phyloP scores from a whole-genome alignment of 257 asterid genomes.

The Forsythia suspensa region DNA sequence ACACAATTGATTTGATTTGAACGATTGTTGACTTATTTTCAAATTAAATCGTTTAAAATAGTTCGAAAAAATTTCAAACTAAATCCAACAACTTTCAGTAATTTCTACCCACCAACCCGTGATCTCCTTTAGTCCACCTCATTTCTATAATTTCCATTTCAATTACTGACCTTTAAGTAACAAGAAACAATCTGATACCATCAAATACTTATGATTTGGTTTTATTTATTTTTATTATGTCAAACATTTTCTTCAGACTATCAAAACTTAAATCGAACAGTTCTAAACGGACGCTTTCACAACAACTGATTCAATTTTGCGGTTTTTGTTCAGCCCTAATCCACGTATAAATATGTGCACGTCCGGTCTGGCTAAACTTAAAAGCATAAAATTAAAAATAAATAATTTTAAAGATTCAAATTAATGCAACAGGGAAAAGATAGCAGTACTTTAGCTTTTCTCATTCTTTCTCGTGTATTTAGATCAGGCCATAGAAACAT shows the following conservation, averaged over 20 bases:
- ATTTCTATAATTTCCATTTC: not conserved
- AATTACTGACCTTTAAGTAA: too few species aligned
- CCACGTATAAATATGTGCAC: not conserved
- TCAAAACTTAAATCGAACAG: too few species aligned
- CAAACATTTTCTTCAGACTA: too few species aligned
- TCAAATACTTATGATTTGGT: not conserved
- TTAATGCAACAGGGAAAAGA: not conserved
- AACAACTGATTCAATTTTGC: not conserved
- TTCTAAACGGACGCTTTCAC: not conserved
- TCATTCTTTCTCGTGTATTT: not conserved
- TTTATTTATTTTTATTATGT: too few species aligned
- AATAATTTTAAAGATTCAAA: not conserved
- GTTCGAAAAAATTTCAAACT: too few species aligned
- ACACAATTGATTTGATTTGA: too few species aligned
- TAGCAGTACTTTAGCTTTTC: not conserved
- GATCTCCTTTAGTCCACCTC: not conserved
- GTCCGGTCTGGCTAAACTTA: not conserved
- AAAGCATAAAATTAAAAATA: not conserved
- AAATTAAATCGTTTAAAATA: too few species aligned
- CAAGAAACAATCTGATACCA: not conserved
- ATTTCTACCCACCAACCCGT: too few species aligned
- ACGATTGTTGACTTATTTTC: too few species aligned
- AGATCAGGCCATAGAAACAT: constrained; percentile 1
- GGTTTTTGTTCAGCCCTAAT: not conserved
- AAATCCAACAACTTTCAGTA: too few species aligned